Percentiles rank a stretch among this genome's conserved stretches.
Evolutionary conservation across 2,329 filamentous ascomycete species (phyloP).

Genomic region (Arthrobotrys entomopaga): DNA sequence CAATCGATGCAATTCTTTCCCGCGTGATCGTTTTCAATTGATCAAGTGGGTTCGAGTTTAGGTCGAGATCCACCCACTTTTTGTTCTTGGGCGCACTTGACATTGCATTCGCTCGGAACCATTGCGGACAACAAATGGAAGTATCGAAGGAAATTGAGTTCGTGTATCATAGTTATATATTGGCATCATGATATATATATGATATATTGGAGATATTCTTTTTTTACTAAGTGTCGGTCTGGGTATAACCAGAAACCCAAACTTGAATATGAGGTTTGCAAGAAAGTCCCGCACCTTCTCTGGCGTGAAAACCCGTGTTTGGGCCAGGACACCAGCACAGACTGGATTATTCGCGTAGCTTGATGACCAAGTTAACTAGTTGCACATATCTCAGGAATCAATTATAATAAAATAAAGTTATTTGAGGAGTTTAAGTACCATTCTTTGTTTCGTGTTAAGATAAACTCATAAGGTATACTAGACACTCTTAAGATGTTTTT

Average conservation of each 20-base stretch:
- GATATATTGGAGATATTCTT: no score
- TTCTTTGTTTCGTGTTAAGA: background rate
- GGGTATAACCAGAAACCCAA: no score
- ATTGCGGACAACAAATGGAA: no score
- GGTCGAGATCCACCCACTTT: slow-evolving; percentile 21
- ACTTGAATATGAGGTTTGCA: no score
- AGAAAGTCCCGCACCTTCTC: no score
- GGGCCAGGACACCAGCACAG: no score
- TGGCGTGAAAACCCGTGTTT: no score
- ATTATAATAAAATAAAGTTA: background rate
- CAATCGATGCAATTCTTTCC: slow-evolving; percentile 26
- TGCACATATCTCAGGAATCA: slow-evolving; percentile 3
- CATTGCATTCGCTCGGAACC: background rate
- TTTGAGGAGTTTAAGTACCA: slow-evolving; percentile 3
- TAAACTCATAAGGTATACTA: background rate
- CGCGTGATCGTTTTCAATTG: slow-evolving; percentile 48
- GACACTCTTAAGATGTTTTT: background rate
- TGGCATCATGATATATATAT: no score
- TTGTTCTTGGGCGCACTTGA: slow-evolving; percentile 21
- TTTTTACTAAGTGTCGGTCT: no score
- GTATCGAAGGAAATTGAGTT: no score
- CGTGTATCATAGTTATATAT: no score
- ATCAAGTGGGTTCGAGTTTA: background rate
- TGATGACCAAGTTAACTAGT: slow-evolving; percentile 19
- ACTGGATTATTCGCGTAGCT: background rate